Conservation (phyloP, 371 early-diverging fungal species). For the Mycotypha africana region DNA sequence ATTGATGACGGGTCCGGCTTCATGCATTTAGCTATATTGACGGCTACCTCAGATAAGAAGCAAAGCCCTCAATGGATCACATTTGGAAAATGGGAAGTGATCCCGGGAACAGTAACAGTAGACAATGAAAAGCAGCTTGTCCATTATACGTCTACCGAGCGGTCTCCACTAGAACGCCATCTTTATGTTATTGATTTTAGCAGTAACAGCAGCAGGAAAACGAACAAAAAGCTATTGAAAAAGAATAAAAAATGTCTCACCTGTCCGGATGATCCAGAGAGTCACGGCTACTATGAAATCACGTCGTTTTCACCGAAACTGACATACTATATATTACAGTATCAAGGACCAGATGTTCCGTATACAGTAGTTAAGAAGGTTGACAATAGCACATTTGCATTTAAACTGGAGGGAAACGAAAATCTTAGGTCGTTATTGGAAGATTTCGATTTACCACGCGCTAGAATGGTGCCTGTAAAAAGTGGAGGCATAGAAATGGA, state of each 20-base stretch:
- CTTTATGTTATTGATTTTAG: slow-evolving; percentile 55
- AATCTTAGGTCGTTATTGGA: slow-evolving; percentile 34
- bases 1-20: slow-evolving; percentile 69
- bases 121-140: slow-evolving; percentile 52
- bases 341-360: slow-evolving; percentile 88
- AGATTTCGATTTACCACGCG: slow-evolving; percentile 53
- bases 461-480: slow-evolving; percentile 47
- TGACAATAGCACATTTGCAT: slow-evolving; percentile 41
- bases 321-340: slow-evolving; percentile 69
- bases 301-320: slow-evolving; percentile 72
- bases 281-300: slow-evolving; percentile 59
- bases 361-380: slow-evolving; percentile 66
- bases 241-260: slow-evolving; percentile 27
- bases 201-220: too few relatives aligned
- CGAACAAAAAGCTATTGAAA: too few relatives aligned
- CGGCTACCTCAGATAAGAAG: slow-evolving; percentile 41
- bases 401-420: slow-evolving; percentile 54
- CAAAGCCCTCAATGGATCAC: slow-evolving; percentile 63
- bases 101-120: slow-evolving; percentile 54
- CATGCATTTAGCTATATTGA: slow-evolving; percentile 79
- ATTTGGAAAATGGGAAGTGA: slow-evolving; percentile 82
- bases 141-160: slow-evolving; percentile 68
- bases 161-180: slow-evolving; percentile 75
- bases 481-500: slow-evolving; percentile 73
- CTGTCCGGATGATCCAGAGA: slow-evolving; percentile 33